phyloP scores from a whole-genome alignment of 2,329 filamentous ascomycete species.

The Byssoonygena ceratinophila region DNA sequence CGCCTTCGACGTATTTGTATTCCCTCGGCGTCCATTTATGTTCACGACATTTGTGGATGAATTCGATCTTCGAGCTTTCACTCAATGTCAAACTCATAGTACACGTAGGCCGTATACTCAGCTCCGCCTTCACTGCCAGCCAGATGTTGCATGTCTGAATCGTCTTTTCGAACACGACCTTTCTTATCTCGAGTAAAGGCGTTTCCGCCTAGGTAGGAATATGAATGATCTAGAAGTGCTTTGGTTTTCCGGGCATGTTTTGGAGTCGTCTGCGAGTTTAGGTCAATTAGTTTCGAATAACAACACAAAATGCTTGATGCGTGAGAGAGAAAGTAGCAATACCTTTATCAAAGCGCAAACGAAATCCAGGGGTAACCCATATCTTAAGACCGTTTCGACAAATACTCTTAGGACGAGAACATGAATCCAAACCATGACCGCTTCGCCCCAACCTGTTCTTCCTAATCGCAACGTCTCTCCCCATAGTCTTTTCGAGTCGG shows the following conservation, averaged over 20 bases:
- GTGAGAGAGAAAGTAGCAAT: slow-evolving; percentile 27
- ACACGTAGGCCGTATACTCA: slow-evolving; percentile 94
- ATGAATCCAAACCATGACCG: slow-evolving; percentile 92
- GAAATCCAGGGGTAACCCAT: slow-evolving; percentile 84
- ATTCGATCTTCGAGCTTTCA: slow-evolving; percentile 23
- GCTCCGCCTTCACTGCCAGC: slow-evolving; percentile 52
- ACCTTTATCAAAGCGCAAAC: slow-evolving; percentile 78
- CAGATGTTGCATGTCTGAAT: slow-evolving; percentile 65
- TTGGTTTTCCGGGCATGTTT: slow-evolving; percentile 74
- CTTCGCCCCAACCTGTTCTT: slow-evolving; percentile 88
- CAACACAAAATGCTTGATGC: background rate
- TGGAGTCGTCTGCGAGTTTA: slow-evolving; percentile 56
- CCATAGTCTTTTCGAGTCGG: slow-evolving; percentile 84
- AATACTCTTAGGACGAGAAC: slow-evolving; percentile 85
- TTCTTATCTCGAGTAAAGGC: slow-evolving; percentile 91
- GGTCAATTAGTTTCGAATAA: background rate
- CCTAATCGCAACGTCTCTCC: slow-evolving; percentile 80
- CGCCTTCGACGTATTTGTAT: slow-evolving; percentile 85
- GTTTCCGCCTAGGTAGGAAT: slow-evolving; percentile 88
- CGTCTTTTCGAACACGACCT: slow-evolving; percentile 81
- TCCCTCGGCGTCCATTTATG: slow-evolving; percentile 91
- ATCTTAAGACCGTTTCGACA: slow-evolving; percentile 94
- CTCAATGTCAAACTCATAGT: slow-evolving; percentile 81
- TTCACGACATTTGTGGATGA: slow-evolving; percentile 68
- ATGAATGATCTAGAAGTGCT: slow-evolving; percentile 66